Evolutionary conservation across 345 rosid species (phyloP).

Genomic region (Populus alba): DNA sequence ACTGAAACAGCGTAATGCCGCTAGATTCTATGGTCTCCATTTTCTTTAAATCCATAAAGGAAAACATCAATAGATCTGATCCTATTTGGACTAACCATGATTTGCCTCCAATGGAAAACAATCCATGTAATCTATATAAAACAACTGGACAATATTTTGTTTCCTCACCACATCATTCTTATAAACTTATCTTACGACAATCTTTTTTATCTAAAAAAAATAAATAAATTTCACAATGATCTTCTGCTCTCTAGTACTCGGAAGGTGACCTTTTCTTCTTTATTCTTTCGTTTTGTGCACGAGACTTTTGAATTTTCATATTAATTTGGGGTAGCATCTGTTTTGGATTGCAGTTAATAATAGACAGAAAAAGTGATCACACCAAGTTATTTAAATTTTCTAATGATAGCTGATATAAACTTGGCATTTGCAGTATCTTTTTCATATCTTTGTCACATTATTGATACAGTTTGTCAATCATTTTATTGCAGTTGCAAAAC

Average conservation of each 20-base stretch:
- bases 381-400: neutral
- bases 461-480: slow-evolving; percentile 11
- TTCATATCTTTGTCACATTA: neutral
- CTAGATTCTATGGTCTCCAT: neutral
- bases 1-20: neutral
- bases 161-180: neutral
- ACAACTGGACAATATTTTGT: neutral
- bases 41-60: neutral
- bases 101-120: neutral
- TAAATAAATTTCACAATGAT: neutral
- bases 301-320: neutral
- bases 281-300: neutral
- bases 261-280: neutral
- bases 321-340: neutral
- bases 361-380: neutral
- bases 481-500: slow-evolving; percentile 69
- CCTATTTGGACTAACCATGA: neutral
- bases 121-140: neutral
- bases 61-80: neutral
- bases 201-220: neutral
- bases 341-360: neutral
- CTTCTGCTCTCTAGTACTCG: neutral
- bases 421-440: neutral
- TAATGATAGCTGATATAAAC: neutral
- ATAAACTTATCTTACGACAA: neutral